Evolutionary conservation across 352 stramenopile species (phyloP).

Genomic region (Peronosclerospora sorghi): DNA sequence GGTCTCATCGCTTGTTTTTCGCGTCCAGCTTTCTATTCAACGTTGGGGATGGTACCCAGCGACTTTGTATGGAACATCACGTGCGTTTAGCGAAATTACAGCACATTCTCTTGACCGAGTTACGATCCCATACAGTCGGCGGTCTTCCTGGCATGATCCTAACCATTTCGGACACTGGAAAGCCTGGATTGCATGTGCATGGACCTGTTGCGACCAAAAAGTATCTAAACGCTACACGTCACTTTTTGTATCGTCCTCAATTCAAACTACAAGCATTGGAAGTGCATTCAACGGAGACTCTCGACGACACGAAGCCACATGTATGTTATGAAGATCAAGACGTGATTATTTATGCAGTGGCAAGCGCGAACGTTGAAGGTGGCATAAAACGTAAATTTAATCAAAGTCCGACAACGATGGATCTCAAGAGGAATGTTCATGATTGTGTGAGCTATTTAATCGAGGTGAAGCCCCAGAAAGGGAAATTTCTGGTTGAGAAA

Average conservation of each 20-base stretch:
- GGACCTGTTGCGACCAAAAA: constrained; percentile 52
- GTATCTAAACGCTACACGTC: constrained; percentile 70
- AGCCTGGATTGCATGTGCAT: constrained; percentile 55
- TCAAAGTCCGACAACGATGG: constrained; percentile 7
- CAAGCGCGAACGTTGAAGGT: constrained; percentile 15
- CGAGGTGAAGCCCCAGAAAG: constrained; percentile 54
- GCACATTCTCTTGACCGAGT: constrained; percentile 78
- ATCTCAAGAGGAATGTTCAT: constrained; percentile 10
- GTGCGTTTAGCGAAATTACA: constrained; percentile 76
- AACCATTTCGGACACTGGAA: constrained; percentile 82
- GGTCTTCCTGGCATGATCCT: constrained; percentile 83
- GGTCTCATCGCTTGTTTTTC: constrained; percentile 4
- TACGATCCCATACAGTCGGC: constrained; percentile 65
- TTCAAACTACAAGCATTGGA: constrained; percentile 46
- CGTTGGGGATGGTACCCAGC: constrained; percentile 81
- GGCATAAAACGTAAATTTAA: constrained; percentile 58
- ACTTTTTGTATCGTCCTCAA: constrained; percentile 66
- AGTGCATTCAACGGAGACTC: constrained; percentile 2
- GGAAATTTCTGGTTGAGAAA: constrained; percentile 72
- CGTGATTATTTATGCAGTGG: constrained; percentile 37
- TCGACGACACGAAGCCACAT: neutral
- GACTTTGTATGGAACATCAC: constrained; percentile 88
- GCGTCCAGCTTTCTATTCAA: constrained; percentile 80
- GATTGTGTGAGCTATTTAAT: constrained; percentile 62
- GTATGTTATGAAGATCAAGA: constrained; percentile 46